Evolutionary conservation across 768 basidiomycete genomes (phyloP), one percentile per base, ranked within the genome.

Genomic region (Podaxis carcinomalis): DNA sequence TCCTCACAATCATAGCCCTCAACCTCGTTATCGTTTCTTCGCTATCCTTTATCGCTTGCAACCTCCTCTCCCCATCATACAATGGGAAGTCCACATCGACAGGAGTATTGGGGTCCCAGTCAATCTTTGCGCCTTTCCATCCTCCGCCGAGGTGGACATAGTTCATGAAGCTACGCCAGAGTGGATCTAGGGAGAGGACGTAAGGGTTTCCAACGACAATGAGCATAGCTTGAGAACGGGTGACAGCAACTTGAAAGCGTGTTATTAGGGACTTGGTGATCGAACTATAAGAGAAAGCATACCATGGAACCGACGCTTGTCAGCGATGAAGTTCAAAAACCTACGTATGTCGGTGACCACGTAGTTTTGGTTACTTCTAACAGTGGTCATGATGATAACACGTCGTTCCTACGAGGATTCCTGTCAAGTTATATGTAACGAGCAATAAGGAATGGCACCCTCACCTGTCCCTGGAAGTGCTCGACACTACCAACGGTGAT

Each of bases 401-500:
- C 77, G 74, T 21, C 83, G 80, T 73, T 86, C 84, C 83, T 85
- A 57, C 6, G 2, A 50, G 16, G 32, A 32, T 32, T 2, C 16
- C 14, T 55, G 72, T 65, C 6, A 40, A 27, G 16, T 27, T 28
- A 4, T 36, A 25, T 4, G 16, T 32, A 40, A 53, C 25, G 27
- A 14, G 6, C 13, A 19, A 14, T 70, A 64, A 57, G 3, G 13
- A 11, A 19, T 40, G 66, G 37, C 14, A 57, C 61, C 62, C 70
- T 28, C 53, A 82, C 85, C 70, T 87, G 85, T 4, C 87, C 87
- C 69, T 88, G 87, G 70, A 86, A 88, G 57, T 86, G 84, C 68
- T 89, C 87, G 4, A 87, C 86, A 49, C 82, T 84, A 36, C 85
- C 87, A 11, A 88, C 84, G 61, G 83, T 87, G 67, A 87, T 75